Evolutionary conservation across 495 filamentous ascomycete genomes (phyloP), one percentile per base, ranked within the genome.

Genomic region (Pseudotulostoma volvatum): DNA sequence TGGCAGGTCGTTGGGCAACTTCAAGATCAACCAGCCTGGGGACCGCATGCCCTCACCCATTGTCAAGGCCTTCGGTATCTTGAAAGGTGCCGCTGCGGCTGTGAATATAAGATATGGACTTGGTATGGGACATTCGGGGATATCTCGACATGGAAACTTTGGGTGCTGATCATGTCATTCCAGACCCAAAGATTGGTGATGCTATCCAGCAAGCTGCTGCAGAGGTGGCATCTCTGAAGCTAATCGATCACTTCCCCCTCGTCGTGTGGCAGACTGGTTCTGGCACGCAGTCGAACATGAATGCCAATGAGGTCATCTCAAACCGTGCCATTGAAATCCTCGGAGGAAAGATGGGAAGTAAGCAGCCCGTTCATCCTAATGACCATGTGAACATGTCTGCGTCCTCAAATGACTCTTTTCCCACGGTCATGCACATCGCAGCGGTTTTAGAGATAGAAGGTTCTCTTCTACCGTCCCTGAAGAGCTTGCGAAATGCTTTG

Each of bases 211-310:
- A 94, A 68, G 90, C 90, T 39, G 85, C 90, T 23, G 73, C 77
- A 38, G 90, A 97, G 64, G 92, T 97, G 30, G 86, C 87, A 33
- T 78, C 80, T 46, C 76, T 88, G 50, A 93, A 95, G 72, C 78
- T 96, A 45, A 60, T 93, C 54, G 86, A 94, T 61, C 90, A 97
- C 74, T 97, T 97, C 67, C 90, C 87, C 39, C 80, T 97, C 36
- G 90, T 96, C 38, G 88, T 97, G 52, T 97, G 90, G 90, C 90
- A 97, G 63, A 97, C 90, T 28, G 90, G 90, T 40, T 96, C 92
- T 13, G 90, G 90, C 51, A 97, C 90, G 18, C 90, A 97, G 67
- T 93, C 86, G 55, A 97, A 97, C 75, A 97, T 97, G 90, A 97
- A 97, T 70, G 87, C 90, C 56, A 97, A 97, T 64, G 90, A 97